Conservation (phyloP, 2,329 filamentous ascomycete species). For the Pleurostoma richardsiae region DNA sequence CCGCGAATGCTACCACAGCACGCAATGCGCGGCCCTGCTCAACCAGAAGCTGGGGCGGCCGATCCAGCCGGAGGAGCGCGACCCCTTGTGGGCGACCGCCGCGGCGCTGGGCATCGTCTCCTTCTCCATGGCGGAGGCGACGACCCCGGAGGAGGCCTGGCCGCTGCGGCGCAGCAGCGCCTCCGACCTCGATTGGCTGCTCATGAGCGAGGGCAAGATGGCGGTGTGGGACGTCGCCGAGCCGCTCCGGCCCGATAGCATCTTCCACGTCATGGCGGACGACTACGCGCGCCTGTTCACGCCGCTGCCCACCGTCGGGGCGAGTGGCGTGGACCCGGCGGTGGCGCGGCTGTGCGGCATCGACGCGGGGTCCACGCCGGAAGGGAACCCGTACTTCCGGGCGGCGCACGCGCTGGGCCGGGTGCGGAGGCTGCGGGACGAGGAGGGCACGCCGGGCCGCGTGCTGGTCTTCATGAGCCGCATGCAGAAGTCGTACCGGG, state of each 20-base stretch:
- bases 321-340: conserved; percentile 11
- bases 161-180: conserved; percentile 18
- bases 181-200: conserved; percentile 27
- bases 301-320: conserved; percentile 6
- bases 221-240: conserved; percentile 25
- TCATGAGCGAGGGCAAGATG: conserved; percentile 28
- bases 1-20: conserved; percentile 38
- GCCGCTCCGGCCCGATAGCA: conserved; percentile 26
- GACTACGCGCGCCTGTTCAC: conserved; percentile 28
- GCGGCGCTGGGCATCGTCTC: conserved; percentile 32
- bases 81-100: conserved; percentile 41
- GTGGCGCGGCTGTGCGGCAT: conserved; percentile 18
- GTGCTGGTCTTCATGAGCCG: not conserved
- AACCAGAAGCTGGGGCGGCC: conserved; percentile 27
- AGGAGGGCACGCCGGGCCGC: not conserved
- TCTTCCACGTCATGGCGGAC: conserved; percentile 24
- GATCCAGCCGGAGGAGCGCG: conserved; percentile 28
- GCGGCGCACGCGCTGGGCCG: conserved; percentile 5
- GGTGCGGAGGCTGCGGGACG: not conserved
- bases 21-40: conserved; percentile 32
- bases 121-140: conserved; percentile 32
- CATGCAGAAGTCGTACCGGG: conserved; percentile 1
- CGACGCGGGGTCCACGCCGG: not conserved
- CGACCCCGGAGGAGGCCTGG: conserved; percentile 23
- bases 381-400: conserved; percentile 5